These are phyloP conservation scores for Asterella californica DNA, from an alignment of 225 moss, liverwort and hornwort genomes.

Conservation along the genomic window DNA sequence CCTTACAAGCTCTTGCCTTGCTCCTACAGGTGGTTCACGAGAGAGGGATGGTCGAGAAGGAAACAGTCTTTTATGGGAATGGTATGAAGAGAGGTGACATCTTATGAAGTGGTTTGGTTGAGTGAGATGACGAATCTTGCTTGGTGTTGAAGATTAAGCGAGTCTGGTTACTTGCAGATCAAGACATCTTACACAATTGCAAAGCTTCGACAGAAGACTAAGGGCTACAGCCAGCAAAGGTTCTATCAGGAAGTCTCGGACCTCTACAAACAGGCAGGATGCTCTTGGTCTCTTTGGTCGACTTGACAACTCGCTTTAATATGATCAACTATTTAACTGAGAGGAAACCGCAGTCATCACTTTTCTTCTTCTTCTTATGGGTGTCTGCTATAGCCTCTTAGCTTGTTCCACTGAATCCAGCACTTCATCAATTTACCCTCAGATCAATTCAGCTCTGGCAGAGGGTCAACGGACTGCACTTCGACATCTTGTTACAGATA, in stretches of 20 bases:
- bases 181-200: conserved; percentile 86
- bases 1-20: background rate
- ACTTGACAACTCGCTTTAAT: background rate
- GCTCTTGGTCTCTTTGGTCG: background rate
- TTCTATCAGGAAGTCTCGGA: conserved; percentile 89
- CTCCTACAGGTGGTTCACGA: conserved; percentile 75
- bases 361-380: background rate
- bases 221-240: conserved; percentile 80
- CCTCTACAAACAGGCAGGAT: conserved; percentile 70
- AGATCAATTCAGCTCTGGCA: conserved; percentile 82
- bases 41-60: conserved; percentile 79
- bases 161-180: conserved; percentile 43
- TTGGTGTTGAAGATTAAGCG: background rate
- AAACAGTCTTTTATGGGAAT: conserved; percentile 68
- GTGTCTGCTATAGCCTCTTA: too few relatives aligned
- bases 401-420: background rate
- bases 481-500: conserved; percentile 88
- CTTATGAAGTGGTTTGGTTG: background rate
- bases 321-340: background rate
- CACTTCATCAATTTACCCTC: conserved; percentile 2
- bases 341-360: background rate
- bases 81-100: conserved; percentile 42
- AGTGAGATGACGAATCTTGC: background rate
- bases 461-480: conserved; percentile 70
- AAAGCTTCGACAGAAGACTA: conserved; percentile 86